These are phyloP conservation scores for Ajuga reptans DNA, from an alignment of 305 asterid species.

Conservation along the genomic window DNA sequence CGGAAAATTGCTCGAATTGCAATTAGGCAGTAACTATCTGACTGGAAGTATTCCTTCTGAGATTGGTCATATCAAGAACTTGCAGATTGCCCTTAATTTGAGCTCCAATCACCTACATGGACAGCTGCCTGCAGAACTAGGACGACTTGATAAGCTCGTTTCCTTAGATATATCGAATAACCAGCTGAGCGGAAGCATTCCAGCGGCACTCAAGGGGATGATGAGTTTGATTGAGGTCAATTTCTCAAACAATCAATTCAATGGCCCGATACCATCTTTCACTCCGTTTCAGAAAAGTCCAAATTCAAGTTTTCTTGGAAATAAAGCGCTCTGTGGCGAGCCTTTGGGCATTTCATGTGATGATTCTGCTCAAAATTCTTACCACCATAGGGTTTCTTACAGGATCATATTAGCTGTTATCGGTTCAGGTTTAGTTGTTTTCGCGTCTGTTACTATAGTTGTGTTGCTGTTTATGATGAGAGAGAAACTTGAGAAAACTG, in stretches of 20 bases:
- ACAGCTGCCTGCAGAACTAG: conserved; percentile 69
- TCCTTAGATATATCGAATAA: conserved; percentile 75
- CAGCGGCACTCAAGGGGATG: conserved; percentile 69
- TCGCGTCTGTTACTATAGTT: conserved; percentile 60
- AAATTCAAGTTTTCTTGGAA: conserved; percentile 65
- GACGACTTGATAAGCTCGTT: conserved; percentile 82
- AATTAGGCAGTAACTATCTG: conserved; percentile 65
- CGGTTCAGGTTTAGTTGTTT: conserved; percentile 90
- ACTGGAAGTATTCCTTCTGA: conserved; percentile 82
- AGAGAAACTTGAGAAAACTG: conserved; percentile 61
- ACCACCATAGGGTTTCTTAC: conserved; percentile 84
- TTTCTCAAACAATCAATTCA: conserved; percentile 66
- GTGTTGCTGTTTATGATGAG: conserved; percentile 69
- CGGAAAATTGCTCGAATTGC: conserved; percentile 59
- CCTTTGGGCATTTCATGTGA: conserved; percentile 58
- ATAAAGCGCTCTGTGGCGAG: conserved; percentile 84
- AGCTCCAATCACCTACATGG: conserved; percentile 79
- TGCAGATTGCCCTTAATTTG: conserved; percentile 80
- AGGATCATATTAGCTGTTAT: conserved; percentile 61
- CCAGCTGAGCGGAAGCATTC: conserved; percentile 70
- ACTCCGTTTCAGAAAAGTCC: conserved; percentile 80
- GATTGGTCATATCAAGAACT: conserved; percentile 73
- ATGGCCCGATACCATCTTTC: conserved; percentile 68
- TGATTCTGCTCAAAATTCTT: conserved; percentile 31
- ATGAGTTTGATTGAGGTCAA: conserved; percentile 81